A percentile compares a stretch with the other conserved stretches of the same genome.
Conservation (phyloP, 306 rosid genomes). For the Senna siamea region DNA sequence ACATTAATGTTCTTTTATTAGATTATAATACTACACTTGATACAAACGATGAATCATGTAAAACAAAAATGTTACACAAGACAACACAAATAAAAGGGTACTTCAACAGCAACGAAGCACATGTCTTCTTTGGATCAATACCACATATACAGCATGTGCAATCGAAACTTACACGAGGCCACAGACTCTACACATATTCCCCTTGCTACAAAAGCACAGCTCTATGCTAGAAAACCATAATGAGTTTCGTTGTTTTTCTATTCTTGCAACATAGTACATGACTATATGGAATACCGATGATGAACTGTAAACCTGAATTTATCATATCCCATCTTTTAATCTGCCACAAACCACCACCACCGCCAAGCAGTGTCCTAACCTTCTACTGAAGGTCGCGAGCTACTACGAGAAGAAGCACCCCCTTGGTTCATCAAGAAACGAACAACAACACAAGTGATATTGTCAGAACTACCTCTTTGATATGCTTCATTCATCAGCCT, state of each 20-base stretch:
- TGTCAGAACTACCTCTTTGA: constrained; percentile 95
- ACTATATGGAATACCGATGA: constrained; percentile 53
- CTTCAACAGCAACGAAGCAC: constrained; percentile 2
- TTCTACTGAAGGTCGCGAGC: constrained; percentile 39
- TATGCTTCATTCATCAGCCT: constrained; percentile 93
- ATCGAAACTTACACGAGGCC: constrained; percentile 33
- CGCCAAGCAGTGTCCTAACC: background rate
- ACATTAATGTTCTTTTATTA: background rate
- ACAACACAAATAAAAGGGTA: background rate
- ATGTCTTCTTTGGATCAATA: constrained; percentile 9
- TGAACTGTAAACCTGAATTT: constrained; percentile 41
- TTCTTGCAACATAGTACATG: constrained; percentile 50
- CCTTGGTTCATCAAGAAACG: constrained; percentile 75
- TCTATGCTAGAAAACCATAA: constrained; percentile 52
- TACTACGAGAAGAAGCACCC: constrained; percentile 61
- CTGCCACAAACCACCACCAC: constrained; percentile 9
- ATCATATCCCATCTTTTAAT: constrained; percentile 36
- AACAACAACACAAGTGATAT: constrained; percentile 87
- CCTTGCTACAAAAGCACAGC: constrained; percentile 47
- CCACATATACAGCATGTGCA: constrained; percentile 46
- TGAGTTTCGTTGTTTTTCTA: constrained; percentile 41
- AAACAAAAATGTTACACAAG: constrained; percentile 25
- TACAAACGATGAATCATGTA: constrained; percentile 33
- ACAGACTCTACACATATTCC: constrained; percentile 46
- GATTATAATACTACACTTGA: constrained; percentile 33